Base-by-base conservation (phyloP, 2,329 filamentous ascomycete genomes). In the Blumeriella jaapii region DNA sequence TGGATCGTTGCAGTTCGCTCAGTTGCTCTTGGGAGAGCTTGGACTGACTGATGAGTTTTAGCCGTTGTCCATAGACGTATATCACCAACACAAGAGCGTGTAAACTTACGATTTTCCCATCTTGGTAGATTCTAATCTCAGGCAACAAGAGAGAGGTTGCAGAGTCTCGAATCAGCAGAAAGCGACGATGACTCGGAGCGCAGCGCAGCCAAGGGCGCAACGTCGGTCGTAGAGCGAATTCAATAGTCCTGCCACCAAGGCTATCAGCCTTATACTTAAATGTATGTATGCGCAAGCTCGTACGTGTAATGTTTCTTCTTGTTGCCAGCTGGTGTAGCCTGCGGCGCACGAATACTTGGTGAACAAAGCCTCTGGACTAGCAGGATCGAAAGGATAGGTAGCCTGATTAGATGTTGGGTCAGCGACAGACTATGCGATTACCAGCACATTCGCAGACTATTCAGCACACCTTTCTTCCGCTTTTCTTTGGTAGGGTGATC, bases 1-100 rank as follows among this genome's bases (percentile, higher is more conserved):
- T 98, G 42, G 86, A 86, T 68, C 85, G 91, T 60, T 96, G 87
- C 50, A 98, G 77, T 63, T 98, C 91, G 49, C 74, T 75, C 57
- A 98, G 82, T 71, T 98, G 86, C 62, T 94, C 82, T 60, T 91
- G 84, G 40, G 87, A 94, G 59, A 98, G 81, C 69, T 96, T 98
- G 53, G 89, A 96, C 70, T 96, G 91, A 65, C 91, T 98, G 57
- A 31, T 2, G 2, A 2, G 12, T 16, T 15, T 37, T 17, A 39
- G 31, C 20, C 19, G 17, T 6, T 10, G 13, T 5, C 4, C 19
- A 15, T 7, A 13, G 4, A 17, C 20, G 5, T 23, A 12, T 11
- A 19, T 24, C n/a, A 14, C 4, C 23, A 38, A n/a, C 27, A 29
- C 26, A 32, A 25, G 31, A 34, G 40, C 40, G 39, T 26, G 15